A percentile compares a stretch with the other conserved stretches of the same genome.
Conservation (phyloP, 2,329 filamentous ascomycete species). For the Botrytis paeoniae region DNA sequence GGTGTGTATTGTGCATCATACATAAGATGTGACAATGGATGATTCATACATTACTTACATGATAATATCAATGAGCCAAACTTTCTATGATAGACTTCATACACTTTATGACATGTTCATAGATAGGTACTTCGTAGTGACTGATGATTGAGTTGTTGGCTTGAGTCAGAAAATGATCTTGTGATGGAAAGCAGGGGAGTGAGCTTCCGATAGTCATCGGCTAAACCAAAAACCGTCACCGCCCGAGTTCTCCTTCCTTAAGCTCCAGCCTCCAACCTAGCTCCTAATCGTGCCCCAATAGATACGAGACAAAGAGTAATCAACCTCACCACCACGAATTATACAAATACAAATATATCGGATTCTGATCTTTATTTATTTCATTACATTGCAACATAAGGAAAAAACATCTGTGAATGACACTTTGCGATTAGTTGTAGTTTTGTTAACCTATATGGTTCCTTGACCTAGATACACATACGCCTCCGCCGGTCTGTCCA, state of each 20-base stretch:
- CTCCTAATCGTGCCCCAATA: constrained; percentile 7
- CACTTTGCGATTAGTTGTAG: neutral
- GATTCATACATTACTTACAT: neutral
- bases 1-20: neutral
- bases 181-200: neutral
- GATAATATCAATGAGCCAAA: neutral
- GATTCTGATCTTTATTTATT: neutral
- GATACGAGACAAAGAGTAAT: constrained; percentile 12
- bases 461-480: constrained; percentile 2
- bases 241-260: neutral
- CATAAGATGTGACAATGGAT: neutral
- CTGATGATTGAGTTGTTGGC: neutral
- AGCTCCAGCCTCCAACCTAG: neutral
- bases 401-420: neutral
- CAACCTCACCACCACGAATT: neutral
- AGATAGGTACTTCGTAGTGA: neutral
- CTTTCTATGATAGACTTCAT: neutral
- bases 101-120: neutral
- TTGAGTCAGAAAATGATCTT: neutral
- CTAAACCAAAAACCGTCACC: neutral
- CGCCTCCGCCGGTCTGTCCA: neutral
- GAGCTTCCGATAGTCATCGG: neutral
- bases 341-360: constrained; percentile 2
- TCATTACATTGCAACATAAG: neutral
- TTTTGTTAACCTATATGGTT: neutral